These are phyloP conservation scores for Astrephomene gubernaculifera DNA, from an alignment of 139 green algal genomes.

Conservation along the genomic window DNA sequence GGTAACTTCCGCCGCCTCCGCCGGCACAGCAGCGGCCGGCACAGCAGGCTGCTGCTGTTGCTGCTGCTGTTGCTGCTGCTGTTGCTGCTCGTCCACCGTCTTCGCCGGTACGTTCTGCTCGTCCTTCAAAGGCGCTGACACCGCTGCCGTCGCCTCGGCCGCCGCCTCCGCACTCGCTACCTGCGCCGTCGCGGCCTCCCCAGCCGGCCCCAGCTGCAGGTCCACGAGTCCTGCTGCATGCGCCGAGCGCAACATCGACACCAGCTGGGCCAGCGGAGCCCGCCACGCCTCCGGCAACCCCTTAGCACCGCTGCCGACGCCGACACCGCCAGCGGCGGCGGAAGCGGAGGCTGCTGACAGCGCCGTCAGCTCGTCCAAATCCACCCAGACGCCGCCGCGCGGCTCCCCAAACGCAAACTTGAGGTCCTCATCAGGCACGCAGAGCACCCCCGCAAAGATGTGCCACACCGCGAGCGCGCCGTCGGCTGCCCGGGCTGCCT, in stretches of 20 bases:
- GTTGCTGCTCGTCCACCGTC: background rate
- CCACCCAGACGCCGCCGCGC: background rate
- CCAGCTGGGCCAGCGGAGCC: background rate
- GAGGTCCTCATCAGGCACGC: constrained; percentile 32
- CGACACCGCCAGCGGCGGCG: background rate
- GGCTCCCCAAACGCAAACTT: constrained; percentile 23
- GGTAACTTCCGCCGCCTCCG: background rate
- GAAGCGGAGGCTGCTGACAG: background rate
- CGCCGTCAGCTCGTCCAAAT: constrained; percentile 6
- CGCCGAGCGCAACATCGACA: background rate
- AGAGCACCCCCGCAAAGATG: constrained; percentile 22
- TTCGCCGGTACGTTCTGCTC: too few relatives aligned
- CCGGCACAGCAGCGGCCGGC: background rate
- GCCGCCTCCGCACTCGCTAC: background rate
- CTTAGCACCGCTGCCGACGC: background rate
- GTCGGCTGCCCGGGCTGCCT: background rate
- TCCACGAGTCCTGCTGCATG: constrained; percentile 5
- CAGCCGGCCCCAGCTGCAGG: background rate
- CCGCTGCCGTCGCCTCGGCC: background rate
- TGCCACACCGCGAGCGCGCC: background rate
- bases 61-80: background rate
- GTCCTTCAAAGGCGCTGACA: background rate
- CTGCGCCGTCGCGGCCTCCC: background rate
- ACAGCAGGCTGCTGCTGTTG: background rate
- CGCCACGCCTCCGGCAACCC: background rate